These are phyloP conservation scores for Mollisiaceae sp. DNA, from an alignment of 2,329 filamentous ascomycete genomes.

Conservation along the genomic window DNA sequence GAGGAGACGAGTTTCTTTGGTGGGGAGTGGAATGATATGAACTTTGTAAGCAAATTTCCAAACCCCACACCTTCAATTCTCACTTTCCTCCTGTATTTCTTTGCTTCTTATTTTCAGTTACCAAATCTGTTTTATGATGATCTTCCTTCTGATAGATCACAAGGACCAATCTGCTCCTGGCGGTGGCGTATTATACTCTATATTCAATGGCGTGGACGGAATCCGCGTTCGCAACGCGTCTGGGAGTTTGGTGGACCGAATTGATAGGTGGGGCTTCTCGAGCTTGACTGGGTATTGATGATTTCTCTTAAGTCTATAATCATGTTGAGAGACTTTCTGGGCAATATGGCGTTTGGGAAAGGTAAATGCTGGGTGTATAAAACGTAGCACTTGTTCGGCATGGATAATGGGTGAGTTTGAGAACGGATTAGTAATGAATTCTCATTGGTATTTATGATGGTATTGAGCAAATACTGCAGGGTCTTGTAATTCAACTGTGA, in stretches of 20 bases:
- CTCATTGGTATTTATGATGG: too few species aligned
- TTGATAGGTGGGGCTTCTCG: constrained; percentile 28
- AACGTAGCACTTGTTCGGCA: too few species aligned
- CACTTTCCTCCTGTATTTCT: neutral
- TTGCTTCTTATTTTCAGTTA: neutral
- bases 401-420: too few species aligned
- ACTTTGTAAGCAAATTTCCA: constrained; percentile 17
- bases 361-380: too few species aligned
- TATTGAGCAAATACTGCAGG: too few species aligned
- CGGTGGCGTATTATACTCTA: constrained; percentile 18
- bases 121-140: neutral
- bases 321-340: too few species aligned
- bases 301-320: neutral
- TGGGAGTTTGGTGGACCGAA: constrained; percentile 21
- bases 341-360: too few species aligned
- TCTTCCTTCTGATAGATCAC: neutral
- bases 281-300: constrained; percentile 23
- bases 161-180: constrained; percentile 21
- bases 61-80: neutral
- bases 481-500: too few species aligned
- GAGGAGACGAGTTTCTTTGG: constrained; percentile 13
- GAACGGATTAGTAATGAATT: too few species aligned
- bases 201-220: constrained; percentile 20
- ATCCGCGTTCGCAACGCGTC: constrained; percentile 11
- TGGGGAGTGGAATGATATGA: constrained; percentile 23